Evolutionary conservation across 768 basidiomycete species (phyloP).

Genomic region (Lanmaoa pseudosensibilis): DNA sequence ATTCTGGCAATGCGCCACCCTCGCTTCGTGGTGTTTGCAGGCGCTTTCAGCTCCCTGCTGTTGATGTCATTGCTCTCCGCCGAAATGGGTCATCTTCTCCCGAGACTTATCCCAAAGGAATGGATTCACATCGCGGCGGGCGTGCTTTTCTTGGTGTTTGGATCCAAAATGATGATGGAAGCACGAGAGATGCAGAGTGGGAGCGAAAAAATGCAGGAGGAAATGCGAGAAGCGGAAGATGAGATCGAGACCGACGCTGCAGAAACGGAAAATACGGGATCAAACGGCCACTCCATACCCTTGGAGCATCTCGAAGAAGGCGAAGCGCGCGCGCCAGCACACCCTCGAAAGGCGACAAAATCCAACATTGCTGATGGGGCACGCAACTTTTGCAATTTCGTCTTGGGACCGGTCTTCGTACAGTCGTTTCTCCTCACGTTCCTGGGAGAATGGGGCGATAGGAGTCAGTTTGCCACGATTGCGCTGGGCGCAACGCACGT

Average conservation of each 20-base stretch:
- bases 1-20: slow-evolving; percentile 94
- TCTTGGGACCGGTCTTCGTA: slow-evolving; percentile 91
- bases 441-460: slow-evolving; percentile 98
- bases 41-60: slow-evolving; percentile 83
- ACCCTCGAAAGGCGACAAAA: slow-evolving; percentile 18
- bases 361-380: slow-evolving; percentile 54
- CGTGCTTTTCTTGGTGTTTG: slow-evolving; percentile 86
- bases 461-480: slow-evolving; percentile 96
- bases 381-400: slow-evolving; percentile 77
- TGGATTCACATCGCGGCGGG: slow-evolving; percentile 77
- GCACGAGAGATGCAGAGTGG: slow-evolving; percentile 77
- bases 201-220: slow-evolving; percentile 82
- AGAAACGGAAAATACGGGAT: slow-evolving; percentile 32
- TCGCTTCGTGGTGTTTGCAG: slow-evolving; percentile 79
- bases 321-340: slow-evolving; percentile 21
- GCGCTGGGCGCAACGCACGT: slow-evolving; percentile 95
- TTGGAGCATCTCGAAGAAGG: slow-evolving; percentile 81
- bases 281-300: slow-evolving; percentile 50
- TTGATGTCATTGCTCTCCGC: slow-evolving; percentile 95
- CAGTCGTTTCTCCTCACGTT: slow-evolving; percentile 95
- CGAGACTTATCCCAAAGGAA: slow-evolving; percentile 69
- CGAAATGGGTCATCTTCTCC: slow-evolving; percentile 88
- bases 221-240: slow-evolving; percentile 94
- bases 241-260: slow-evolving; percentile 86
- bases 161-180: slow-evolving; percentile 85